Evolutionary conservation across 108 stramenopile species (phyloP), one percentile per base, ranked within the genome.

Genomic region (Nitzschia palea): DNA sequence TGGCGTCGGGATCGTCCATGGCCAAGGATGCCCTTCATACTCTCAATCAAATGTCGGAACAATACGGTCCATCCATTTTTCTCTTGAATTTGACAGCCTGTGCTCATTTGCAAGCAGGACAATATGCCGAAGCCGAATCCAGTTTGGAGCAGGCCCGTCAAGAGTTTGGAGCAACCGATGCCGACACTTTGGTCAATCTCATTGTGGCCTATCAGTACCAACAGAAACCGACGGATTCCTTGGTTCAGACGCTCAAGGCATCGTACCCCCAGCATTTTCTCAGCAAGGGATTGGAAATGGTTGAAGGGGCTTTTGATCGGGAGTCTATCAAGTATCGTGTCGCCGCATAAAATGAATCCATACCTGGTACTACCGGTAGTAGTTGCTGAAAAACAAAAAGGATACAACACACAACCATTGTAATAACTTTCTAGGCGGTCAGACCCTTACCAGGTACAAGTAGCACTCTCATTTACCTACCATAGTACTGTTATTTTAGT

Each of bases 111-210:
- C 87, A 88, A 32, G 72, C 79, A 48, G 94, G 92, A 48, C 86
- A 95, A 37, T 97, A 89, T 62, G 81, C 79, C 8, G 83, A 81
- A 31, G 98, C 98, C 4, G 94, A 97, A 70, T 31, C 42, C 30
- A 80, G 67, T 50, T 78, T 98, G 47, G 61, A 71, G 55, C 96
- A 97, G 74, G 60, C 65, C 53, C 42, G 87, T 58, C 75, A 76
- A 32, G 90, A 89, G 65, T 75, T 82, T 50, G 55, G 60, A 32
- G 87, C 84, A 28, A 54, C 55, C 25, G 60, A 54, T 31, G 65
- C 74, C 5, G 97, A 99, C 67, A 88, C 96, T 15, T 70, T 99
- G 65, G 80, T 96, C 54, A 99, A 99, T 69, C 55, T 95, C 53
- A 83, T 97, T 55, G 88, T 90, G 29, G 92, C 88, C 69, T 80